Evolutionary conservation across 2,329 filamentous ascomycete genomes (phyloP).

Genomic region (Aspergillus hortae): DNA sequence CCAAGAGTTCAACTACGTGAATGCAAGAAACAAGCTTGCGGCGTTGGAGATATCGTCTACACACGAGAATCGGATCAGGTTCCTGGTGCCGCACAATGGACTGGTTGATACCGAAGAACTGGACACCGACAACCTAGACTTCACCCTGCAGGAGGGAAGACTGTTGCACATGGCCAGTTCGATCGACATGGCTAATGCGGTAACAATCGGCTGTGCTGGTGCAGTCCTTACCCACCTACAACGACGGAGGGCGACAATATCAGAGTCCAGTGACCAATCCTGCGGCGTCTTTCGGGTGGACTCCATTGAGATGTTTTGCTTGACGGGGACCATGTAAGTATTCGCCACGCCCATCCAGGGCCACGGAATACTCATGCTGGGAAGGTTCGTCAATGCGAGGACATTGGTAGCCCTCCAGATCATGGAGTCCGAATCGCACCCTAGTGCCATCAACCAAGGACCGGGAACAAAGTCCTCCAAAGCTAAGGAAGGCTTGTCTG

Average conservation of each 20-base stretch:
- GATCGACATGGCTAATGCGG: constrained; percentile 69
- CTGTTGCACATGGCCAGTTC: constrained; percentile 66
- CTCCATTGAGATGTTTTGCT: constrained; percentile 70
- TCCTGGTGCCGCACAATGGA: constrained; percentile 61
- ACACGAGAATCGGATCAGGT: constrained; percentile 48
- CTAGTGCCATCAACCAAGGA: constrained; percentile 73
- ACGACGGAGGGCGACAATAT: constrained; percentile 61
- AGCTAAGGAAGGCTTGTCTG: constrained; percentile 75
- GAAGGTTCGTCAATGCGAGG: constrained; percentile 77
- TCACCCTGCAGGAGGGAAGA: constrained; percentile 58
- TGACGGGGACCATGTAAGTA: constrained; percentile 59
- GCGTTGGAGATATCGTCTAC: constrained; percentile 53
- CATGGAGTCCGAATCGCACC: constrained; percentile 75
- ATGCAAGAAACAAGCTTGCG: constrained; percentile 63
- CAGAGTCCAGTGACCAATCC: constrained; percentile 57
- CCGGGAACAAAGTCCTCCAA: constrained; percentile 58
- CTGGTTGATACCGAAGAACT: constrained; percentile 42
- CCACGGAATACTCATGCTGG: background rate
- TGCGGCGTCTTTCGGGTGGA: constrained; percentile 58
- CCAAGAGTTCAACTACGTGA: constrained; percentile 67
- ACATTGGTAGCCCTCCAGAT: constrained; percentile 82
- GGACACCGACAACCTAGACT: constrained; percentile 39
- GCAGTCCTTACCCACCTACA: constrained; percentile 78
- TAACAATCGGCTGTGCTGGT: constrained; percentile 82
- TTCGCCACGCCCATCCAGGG: background rate